Evolutionary conservation across 108 stramenopile genomes (phyloP).

Genomic region (Asterionellopsis glacialis): DNA sequence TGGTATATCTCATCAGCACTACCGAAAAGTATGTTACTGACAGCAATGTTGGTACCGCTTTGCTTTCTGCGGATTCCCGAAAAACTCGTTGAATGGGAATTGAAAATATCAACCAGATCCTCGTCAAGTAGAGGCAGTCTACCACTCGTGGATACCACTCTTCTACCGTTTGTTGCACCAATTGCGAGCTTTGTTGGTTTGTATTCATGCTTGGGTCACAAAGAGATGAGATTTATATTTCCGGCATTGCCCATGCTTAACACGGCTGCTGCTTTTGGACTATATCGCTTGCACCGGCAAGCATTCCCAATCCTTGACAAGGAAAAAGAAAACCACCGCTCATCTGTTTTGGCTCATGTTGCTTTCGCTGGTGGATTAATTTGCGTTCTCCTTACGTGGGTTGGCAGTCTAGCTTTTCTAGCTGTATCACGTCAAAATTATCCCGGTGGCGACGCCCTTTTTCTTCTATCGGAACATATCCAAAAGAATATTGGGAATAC

Average conservation of each 20-base stretch:
- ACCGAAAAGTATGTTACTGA: conserved; percentile 72
- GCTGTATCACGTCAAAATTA: conserved; percentile 71
- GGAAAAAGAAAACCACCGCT: conserved; percentile 18
- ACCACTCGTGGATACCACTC: conserved; percentile 36
- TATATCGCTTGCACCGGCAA: conserved; percentile 41
- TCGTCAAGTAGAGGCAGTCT: neutral
- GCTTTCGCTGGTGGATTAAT: conserved; percentile 29
- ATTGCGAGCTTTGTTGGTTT: conserved; percentile 67
- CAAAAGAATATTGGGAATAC: conserved; percentile 7
- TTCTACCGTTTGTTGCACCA: conserved; percentile 52
- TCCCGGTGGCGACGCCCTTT: conserved; percentile 77
- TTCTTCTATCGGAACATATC: conserved; percentile 34
- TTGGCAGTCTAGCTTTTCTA: conserved; percentile 62
- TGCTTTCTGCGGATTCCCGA: conserved; percentile 55
- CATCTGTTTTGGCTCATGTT: conserved; percentile 25
- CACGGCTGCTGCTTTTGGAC: conserved; percentile 70
- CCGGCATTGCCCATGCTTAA: conserved; percentile 87
- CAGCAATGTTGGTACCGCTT: conserved; percentile 67
- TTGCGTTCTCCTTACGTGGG: conserved; percentile 32
- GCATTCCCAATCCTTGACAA: conserved; percentile 35
- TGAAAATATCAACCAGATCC: neutral
- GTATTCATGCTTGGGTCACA: conserved; percentile 90
- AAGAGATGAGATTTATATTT: conserved; percentile 94
- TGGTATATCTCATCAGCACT: conserved; percentile 90
- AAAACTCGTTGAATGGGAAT: conserved; percentile 19